Evolutionary conservation across 495 filamentous ascomycete genomes (phyloP).

Genomic region (Acidomyces sp.): DNA sequence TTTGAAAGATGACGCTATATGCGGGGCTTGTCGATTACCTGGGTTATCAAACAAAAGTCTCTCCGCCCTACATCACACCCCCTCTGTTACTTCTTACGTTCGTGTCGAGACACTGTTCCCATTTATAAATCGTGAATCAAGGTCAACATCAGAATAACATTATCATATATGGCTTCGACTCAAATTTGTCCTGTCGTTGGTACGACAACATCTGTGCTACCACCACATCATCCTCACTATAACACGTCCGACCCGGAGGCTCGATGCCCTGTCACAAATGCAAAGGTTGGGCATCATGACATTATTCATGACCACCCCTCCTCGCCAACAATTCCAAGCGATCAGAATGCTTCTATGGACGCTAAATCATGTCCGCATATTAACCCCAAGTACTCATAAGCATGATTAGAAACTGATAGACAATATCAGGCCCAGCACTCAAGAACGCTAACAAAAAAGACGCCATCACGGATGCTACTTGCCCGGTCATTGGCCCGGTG

Average conservation of each 20-base stretch:
- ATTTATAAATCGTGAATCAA: too few relatives aligned
- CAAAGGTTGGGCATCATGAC: conserved; percentile 15
- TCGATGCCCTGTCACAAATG: conserved; percentile 19
- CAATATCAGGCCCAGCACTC: too few relatives aligned
- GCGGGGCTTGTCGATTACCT: too few relatives aligned
- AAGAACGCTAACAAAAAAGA: neutral
- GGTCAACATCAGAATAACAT: too few relatives aligned
- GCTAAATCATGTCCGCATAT: conserved; percentile 11
- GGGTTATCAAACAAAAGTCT: too few relatives aligned
- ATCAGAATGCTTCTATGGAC: conserved; percentile 4
- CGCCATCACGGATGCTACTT: conserved; percentile 8
- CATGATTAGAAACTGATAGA: too few relatives aligned
- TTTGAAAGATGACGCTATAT: too few relatives aligned
- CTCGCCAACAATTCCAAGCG: conserved; percentile 3
- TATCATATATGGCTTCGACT: conserved; percentile 1
- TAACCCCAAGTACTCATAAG: too few relatives aligned
- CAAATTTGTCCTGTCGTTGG: conserved; percentile 14
- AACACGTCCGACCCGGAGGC: conserved; percentile 13
- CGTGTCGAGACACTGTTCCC: too few relatives aligned
- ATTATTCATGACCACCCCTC: conserved; percentile 18
- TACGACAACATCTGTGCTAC: conserved; percentile 13
- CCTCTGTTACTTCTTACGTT: too few relatives aligned
- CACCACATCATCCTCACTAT: conserved; percentile 15
- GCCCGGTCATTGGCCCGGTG: conserved; percentile 12
- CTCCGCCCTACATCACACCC: too few relatives aligned